phyloP scores from a whole-genome alignment of 768 basidiomycete genomes.

The Calocera cornea region DNA sequence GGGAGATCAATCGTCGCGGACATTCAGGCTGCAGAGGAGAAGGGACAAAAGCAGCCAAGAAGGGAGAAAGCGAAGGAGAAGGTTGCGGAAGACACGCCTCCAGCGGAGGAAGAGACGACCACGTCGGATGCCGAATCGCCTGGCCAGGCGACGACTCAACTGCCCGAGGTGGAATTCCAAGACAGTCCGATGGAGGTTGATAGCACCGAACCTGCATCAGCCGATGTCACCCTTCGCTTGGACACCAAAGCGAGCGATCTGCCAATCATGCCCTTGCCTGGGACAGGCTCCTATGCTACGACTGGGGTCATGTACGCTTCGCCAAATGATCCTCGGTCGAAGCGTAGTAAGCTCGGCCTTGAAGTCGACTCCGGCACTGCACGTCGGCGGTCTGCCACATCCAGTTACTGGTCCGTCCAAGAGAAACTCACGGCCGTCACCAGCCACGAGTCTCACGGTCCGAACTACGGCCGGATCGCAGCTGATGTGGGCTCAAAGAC shows the following conservation, averaged over 20 bases:
- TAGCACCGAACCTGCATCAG: neutral
- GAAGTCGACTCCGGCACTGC: neutral
- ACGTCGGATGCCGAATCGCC: constrained; percentile 8
- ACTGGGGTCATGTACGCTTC: neutral
- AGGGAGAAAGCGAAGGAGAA: constrained; percentile 10
- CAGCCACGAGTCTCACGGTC: constrained; percentile 33
- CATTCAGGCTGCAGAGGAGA: constrained; percentile 28
- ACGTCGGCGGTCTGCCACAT: constrained; percentile 18
- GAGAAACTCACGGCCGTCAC: constrained; percentile 39
- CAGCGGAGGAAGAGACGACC: neutral
- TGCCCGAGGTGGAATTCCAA: neutral
- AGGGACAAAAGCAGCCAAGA: constrained; percentile 8
- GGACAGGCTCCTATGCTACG: neutral
- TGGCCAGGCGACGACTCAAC: neutral
- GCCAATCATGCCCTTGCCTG: neutral
- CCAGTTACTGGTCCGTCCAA: constrained; percentile 47
- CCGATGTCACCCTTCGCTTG: neutral
- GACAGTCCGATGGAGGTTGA: neutral
- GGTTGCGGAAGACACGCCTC: constrained; percentile 13
- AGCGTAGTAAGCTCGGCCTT: neutral
- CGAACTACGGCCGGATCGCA: constrained; percentile 56
- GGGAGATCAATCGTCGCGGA: constrained; percentile 70
- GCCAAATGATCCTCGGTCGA: neutral
- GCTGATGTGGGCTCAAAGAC: constrained; percentile 41
- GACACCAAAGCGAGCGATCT: neutral